A percentile compares a stretch with the other conserved stretches of the same genome.
Conservation (phyloP, 352 stramenopile species). For the Phytophthora melonis region DNA sequence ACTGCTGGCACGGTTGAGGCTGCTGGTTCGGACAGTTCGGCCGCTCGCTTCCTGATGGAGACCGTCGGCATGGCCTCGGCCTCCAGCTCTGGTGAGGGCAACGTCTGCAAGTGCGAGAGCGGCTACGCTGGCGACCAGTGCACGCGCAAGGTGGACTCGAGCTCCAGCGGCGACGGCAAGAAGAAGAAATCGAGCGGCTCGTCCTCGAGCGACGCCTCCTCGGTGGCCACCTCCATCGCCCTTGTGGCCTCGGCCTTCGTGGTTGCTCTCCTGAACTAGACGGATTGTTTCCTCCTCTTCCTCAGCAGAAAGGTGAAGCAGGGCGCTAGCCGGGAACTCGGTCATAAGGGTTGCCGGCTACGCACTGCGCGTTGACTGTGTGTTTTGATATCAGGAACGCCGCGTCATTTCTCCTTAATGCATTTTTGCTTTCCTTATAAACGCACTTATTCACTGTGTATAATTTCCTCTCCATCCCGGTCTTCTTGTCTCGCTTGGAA, state of each 20-base stretch:
- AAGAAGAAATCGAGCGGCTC: constrained; percentile 36
- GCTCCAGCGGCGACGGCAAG: constrained; percentile 29
- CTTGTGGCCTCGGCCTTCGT: constrained; percentile 43
- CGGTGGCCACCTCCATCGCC: constrained; percentile 38
- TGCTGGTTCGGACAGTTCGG: constrained; percentile 28
- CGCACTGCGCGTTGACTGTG: constrained; percentile 28
- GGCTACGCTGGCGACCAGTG: constrained; percentile 73
- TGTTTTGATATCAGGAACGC: constrained; percentile 23
- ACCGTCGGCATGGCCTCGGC: constrained; percentile 41
- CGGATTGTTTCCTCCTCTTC: constrained; percentile 9
- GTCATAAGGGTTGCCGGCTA: background rate
- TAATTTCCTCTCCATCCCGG: background rate
- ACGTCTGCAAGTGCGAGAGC: constrained; percentile 64
- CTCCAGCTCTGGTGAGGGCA: constrained; percentile 23
- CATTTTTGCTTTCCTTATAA: constrained; percentile 47
- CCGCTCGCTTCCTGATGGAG: constrained; percentile 40
- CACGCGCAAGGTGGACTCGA: constrained; percentile 57
- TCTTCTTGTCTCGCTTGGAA: background rate
- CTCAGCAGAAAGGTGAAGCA: constrained; percentile 28
- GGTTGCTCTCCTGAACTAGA: constrained; percentile 56
- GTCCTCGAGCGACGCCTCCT: constrained; percentile 36
- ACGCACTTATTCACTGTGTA: background rate
- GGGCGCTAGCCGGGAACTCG: background rate
- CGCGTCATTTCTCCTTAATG: constrained; percentile 37
- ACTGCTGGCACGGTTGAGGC: constrained; percentile 20